These are phyloP conservation scores for Ustilago esculenta DNA, from an alignment of 1,284 basidiomycete genomes.

Conservation along the genomic window DNA sequence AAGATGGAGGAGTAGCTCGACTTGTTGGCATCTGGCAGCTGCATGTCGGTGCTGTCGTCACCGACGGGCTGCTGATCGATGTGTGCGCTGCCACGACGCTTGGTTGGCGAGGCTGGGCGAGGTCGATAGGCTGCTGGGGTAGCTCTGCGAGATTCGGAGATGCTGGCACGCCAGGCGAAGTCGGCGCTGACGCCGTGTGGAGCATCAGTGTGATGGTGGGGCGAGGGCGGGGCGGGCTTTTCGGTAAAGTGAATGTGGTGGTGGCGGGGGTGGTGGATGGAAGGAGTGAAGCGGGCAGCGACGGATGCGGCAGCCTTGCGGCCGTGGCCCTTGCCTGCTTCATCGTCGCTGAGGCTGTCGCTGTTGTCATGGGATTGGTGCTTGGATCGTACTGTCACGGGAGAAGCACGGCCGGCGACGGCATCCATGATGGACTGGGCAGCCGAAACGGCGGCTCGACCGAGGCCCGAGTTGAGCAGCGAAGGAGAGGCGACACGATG, in stretches of 20 bases:
- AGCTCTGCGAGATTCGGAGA: conserved; percentile 40
- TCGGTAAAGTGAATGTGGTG: conserved; percentile 22
- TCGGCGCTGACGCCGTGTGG: conserved; percentile 20
- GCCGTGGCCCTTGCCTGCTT: conserved; percentile 56
- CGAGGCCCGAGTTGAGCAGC: conserved; percentile 40
- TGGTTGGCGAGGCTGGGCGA: conserved; percentile 22
- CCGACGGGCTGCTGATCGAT: conserved; percentile 19
- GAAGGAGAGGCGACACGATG: conserved; percentile 39
- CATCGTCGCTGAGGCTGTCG: conserved; percentile 49
- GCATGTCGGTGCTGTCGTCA: conserved; percentile 45
- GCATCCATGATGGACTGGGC: conserved; percentile 58
- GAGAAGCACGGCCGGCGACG: conserved; percentile 50
- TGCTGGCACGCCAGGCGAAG: conserved; percentile 27
- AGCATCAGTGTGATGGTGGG: conserved; percentile 16
- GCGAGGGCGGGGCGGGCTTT: conserved; percentile 1
- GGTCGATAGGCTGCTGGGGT: conserved; percentile 54
- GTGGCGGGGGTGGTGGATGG: conserved; percentile 23
- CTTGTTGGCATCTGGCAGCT: conserved; percentile 17
- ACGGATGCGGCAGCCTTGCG: conserved; percentile 27
- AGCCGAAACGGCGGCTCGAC: conserved; percentile 48
- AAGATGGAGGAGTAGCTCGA: conserved; percentile 44
- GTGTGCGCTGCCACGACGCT: conserved; percentile 29
- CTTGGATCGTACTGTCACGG: conserved; percentile 22
- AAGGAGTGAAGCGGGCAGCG: conserved; percentile 46
- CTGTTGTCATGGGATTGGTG: conserved; percentile 13